These are phyloP conservation scores for Echium plantagineum DNA, from an alignment of 257 asterid species.

Conservation along the genomic window DNA sequence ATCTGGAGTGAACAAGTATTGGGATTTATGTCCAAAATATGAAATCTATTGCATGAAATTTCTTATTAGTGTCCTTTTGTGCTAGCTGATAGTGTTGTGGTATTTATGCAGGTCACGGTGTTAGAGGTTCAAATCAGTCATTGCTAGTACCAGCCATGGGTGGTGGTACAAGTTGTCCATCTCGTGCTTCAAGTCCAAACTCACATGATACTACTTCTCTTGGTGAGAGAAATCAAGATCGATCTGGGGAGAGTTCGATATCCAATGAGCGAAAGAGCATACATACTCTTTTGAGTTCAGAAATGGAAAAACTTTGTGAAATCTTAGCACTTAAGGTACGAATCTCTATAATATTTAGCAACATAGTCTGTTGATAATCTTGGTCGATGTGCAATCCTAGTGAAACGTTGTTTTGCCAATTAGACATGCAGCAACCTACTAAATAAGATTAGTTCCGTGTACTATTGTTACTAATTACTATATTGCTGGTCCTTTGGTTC, in stretches of 20 bases:
- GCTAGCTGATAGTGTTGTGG: not conserved
- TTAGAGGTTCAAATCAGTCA: slow-evolving; percentile 12
- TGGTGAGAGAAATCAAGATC: slow-evolving; percentile 20
- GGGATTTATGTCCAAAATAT: not conserved
- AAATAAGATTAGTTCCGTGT: no score
- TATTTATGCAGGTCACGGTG: slow-evolving; percentile 6
- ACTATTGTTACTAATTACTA: no score
- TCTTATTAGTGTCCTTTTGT: not conserved
- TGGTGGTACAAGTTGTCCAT: slow-evolving; percentile 1
- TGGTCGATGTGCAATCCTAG: not conserved
- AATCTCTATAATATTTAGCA: slow-evolving; percentile 12
- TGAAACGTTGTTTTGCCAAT: not conserved
- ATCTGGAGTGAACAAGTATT: not conserved
- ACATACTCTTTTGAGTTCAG: slow-evolving; percentile 22
- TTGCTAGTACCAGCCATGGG: slow-evolving; percentile 8
- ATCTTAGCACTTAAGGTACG: slow-evolving; percentile 51
- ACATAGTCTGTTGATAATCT: not conserved
- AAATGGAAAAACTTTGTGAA: slow-evolving; percentile 26
- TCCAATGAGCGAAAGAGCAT: slow-evolving; percentile 29
- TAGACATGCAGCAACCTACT: not conserved
- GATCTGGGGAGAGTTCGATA: slow-evolving; percentile 19
- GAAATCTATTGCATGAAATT: not conserved
- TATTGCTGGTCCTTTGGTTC: no score
- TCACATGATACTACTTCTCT: slow-evolving; percentile 3
- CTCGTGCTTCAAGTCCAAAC: slow-evolving; percentile 9